Evolutionary conservation across 371 early-diverging fungal genomes (phyloP).

Genomic region (Neoconidiobolus thromboides): DNA sequence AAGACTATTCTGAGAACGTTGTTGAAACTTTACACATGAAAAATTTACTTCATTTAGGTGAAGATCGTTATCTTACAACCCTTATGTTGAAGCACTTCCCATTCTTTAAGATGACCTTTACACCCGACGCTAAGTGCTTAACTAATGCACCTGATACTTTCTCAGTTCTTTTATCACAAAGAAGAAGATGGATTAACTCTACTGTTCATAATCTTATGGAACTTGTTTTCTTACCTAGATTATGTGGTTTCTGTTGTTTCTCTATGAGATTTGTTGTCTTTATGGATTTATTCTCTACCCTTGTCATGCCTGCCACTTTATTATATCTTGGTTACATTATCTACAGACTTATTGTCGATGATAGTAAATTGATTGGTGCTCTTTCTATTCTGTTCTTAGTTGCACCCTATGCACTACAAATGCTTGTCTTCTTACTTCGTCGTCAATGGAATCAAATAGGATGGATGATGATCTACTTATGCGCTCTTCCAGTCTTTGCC

Average conservation of each 20-base stretch:
- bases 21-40: constrained; percentile 97
- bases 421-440: constrained; percentile 62
- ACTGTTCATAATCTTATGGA: constrained; percentile 93
- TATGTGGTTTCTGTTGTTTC: constrained; percentile 96
- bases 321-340: constrained; percentile 64
- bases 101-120: constrained; percentile 86
- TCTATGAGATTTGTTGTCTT: constrained; percentile 97
- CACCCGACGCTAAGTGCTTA: constrained; percentile 81
- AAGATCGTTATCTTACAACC: constrained; percentile 91
- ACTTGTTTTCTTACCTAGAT: constrained; percentile 59
- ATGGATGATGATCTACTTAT: constrained; percentile 84
- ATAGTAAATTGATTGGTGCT: constrained; percentile 29
- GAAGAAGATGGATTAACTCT: constrained; percentile 97
- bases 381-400: constrained; percentile 47
- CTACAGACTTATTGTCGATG: constrained; percentile 24
- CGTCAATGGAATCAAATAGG: constrained; percentile 80
- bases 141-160: constrained; percentile 94
- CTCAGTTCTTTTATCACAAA: constrained; percentile 84
- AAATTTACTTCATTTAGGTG: constrained; percentile 66
- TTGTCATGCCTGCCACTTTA: constrained; percentile 84
- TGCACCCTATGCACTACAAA: constrained; percentile 67
- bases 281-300: constrained; percentile 80
- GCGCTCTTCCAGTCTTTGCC: constrained; percentile 66
- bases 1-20: constrained; percentile 81
- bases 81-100: constrained; percentile 97